Conservation (phyloP, 2,329 filamentous ascomycete species). For the Microcyclospora tardicrescens region DNA sequence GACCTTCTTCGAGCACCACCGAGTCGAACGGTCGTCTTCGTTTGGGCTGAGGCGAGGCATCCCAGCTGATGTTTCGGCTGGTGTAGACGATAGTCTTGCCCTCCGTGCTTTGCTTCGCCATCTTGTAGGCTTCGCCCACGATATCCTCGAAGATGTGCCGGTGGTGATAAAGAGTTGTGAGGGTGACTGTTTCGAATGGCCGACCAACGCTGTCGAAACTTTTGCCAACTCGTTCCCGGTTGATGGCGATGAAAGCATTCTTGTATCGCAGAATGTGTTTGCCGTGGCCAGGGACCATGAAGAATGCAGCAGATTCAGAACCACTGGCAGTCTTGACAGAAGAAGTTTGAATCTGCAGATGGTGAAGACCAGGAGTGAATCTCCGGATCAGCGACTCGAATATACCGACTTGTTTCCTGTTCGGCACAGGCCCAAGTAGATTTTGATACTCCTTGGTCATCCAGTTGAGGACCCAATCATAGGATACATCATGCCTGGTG, state of each 20-base stretch:
- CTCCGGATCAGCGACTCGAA: slow-evolving; percentile 43
- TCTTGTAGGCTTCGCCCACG: slow-evolving; percentile 71
- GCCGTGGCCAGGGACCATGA: slow-evolving; percentile 82
- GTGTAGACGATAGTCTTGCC: slow-evolving; percentile 91
- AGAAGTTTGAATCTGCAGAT: slow-evolving; percentile 52
- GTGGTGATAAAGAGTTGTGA: slow-evolving; percentile 84
- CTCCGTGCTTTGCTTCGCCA: slow-evolving; percentile 69
- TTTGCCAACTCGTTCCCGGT: slow-evolving; percentile 68
- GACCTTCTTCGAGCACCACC: slow-evolving; percentile 70
- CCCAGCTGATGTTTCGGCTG: slow-evolving; percentile 73
- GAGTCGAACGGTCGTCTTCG: slow-evolving; percentile 79
- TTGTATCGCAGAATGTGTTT: slow-evolving; percentile 77
- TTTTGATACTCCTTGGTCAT: slow-evolving; percentile 50
- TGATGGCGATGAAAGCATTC: slow-evolving; percentile 76
- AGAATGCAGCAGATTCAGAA: slow-evolving; percentile 64
- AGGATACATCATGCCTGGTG: slow-evolving; percentile 82
- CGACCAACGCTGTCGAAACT: slow-evolving; percentile 69
- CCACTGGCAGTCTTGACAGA: slow-evolving; percentile 51
- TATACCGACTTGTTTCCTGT: slow-evolving; percentile 24
- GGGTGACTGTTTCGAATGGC: slow-evolving; percentile 84
- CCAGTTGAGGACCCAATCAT: slow-evolving; percentile 90
- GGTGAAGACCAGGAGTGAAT: slow-evolving; percentile 48
- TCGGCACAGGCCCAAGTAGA: slow-evolving; percentile 26
- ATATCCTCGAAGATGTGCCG: slow-evolving; percentile 82
- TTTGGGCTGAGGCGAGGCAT: slow-evolving; percentile 67